These are phyloP conservation scores for Entophlyctis helioformis DNA, from an alignment of 192 early-diverging fungal genomes.

Conservation along the genomic window DNA sequence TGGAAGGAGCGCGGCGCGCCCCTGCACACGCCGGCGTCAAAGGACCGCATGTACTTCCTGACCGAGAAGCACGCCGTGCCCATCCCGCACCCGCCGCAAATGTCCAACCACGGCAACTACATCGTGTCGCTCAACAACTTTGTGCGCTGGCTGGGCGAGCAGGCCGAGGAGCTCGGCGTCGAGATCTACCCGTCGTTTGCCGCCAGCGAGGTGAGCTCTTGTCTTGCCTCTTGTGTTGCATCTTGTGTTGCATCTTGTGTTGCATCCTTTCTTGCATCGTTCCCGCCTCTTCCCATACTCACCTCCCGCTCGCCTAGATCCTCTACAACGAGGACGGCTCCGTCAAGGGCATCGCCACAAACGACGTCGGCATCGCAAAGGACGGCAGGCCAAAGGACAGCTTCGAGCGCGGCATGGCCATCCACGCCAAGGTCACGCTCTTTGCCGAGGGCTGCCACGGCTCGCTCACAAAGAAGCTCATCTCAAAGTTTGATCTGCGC, in stretches of 20 bases:
- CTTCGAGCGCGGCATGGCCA: conserved; percentile 90
- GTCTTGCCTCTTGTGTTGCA: not conserved
- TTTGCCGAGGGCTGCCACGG: conserved; percentile 99
- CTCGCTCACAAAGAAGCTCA: conserved; percentile 80
- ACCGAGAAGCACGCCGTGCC: conserved; percentile 69
- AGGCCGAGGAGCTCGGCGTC: conserved; percentile 90
- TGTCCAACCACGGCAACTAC: conserved; percentile 96
- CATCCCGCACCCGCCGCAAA: conserved; percentile 79
- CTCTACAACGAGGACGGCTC: conserved; percentile 86
- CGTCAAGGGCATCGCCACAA: conserved; percentile 84
- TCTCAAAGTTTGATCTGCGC: conserved; percentile 78
- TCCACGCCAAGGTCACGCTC: conserved; percentile 85
- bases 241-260: not conserved
- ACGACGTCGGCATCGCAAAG: conserved; percentile 89
- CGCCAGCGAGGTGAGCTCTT: conserved; percentile 58
- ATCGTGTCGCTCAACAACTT: conserved; percentile 91
- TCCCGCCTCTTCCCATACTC: no score
- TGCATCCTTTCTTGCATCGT: no score
- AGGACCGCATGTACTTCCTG: conserved; percentile 78
- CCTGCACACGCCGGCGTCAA: conserved; percentile 68
- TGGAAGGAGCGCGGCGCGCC: conserved; percentile 96
- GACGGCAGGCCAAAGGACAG: conserved; percentile 77
- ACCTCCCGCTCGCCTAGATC: conserved; percentile 23
- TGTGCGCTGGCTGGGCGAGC: conserved; percentile 90
- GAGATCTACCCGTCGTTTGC: conserved; percentile 90